Conservation (phyloP, 768 basidiomycete species). For the Lyophyllum shimeji region DNA sequence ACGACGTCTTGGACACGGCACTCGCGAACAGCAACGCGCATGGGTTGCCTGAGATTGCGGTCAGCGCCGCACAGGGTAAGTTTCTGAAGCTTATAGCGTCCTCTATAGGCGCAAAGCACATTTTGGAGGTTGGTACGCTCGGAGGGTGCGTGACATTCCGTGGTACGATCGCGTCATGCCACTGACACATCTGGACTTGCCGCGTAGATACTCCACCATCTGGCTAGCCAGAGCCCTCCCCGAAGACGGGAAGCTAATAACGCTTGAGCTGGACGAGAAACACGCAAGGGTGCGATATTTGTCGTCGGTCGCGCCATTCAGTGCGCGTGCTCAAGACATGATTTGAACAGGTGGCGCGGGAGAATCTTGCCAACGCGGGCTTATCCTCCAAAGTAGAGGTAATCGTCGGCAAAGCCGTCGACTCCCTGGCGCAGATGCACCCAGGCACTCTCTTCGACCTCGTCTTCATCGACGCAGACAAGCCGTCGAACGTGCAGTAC, state of each 20-base stretch:
- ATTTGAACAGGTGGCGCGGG: conserved; percentile 49
- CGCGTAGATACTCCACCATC: conserved; percentile 40
- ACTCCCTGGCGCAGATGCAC: conserved; percentile 47
- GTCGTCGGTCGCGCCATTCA: background rate
- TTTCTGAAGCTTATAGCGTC: conserved; percentile 51
- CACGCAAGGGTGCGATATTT: conserved; percentile 41
- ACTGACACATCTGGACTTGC: background rate
- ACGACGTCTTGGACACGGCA: conserved; percentile 41
- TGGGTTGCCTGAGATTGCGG: conserved; percentile 53
- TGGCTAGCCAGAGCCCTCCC: conserved; percentile 49
- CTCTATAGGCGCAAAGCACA: conserved; percentile 51
- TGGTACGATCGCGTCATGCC: background rate
- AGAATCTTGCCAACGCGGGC: conserved; percentile 57
- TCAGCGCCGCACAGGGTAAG: conserved; percentile 56
- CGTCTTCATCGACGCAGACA: conserved; percentile 75
- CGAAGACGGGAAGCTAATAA: conserved; percentile 46
- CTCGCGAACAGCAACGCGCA: conserved; percentile 38
- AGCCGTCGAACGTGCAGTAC: conserved; percentile 52
- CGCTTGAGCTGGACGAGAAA: conserved; percentile 45
- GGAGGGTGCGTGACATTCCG: conserved; percentile 46
- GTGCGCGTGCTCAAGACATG: background rate
- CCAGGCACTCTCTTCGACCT: conserved; percentile 59
- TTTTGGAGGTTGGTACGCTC: conserved; percentile 67
- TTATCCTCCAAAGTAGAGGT: conserved; percentile 47
- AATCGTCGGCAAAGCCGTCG: conserved; percentile 50